Base-by-base conservation (phyloP, 1,284 basidiomycete genomes). In the Heterobasidion parviporum region DNA sequence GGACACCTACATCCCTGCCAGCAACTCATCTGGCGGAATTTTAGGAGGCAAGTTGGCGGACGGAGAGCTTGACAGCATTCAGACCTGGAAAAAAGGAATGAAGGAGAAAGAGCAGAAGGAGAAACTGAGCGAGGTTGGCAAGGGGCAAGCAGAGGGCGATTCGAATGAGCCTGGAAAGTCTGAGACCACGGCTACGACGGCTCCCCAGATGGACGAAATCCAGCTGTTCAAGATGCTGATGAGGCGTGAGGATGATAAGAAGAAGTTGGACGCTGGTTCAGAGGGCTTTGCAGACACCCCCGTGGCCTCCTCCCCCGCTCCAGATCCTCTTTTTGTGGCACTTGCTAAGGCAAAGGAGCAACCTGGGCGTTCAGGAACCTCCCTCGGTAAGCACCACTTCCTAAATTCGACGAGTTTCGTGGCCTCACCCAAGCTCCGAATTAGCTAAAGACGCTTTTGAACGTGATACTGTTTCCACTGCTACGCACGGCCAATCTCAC, bases 1-100 rank as follows among this genome's bases (percentile, higher is more conserved):
- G 89, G 89, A 91, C 61, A 85, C 89, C n/a, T 91, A 92, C 64
- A 78, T 89, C 59, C 84, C 87, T 3, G 74, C 70, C 47, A 75
- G 76, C 45, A 67, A 78, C n/a, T 73, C 72, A 5, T 8, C 12
- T 45, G 71, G 73, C 55, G 85, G 83, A 12, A 83, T 88, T 55
- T 72, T 87, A 54, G 86, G 87, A 15, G 81, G 79, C 6, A 78
- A 80, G 59, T 71, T 72, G 44, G 68, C 69, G 38, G 78, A 82
- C 50, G 88, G 86, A 18, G 87, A 87, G 64, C 72, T 92, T 26
- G 91, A 94, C 68, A 83, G 87, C 53, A 92, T 94, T 52, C 92
- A 94, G 65, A 90, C 86, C 2, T 94, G 92, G 83, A 94, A 93
- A 76, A 89, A 86, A 67, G 87, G 85, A 57, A 81, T 92, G 77